phyloP scores from a whole-genome alignment of 306 rosid genomes.

The Trichosanthes truncata region DNA sequence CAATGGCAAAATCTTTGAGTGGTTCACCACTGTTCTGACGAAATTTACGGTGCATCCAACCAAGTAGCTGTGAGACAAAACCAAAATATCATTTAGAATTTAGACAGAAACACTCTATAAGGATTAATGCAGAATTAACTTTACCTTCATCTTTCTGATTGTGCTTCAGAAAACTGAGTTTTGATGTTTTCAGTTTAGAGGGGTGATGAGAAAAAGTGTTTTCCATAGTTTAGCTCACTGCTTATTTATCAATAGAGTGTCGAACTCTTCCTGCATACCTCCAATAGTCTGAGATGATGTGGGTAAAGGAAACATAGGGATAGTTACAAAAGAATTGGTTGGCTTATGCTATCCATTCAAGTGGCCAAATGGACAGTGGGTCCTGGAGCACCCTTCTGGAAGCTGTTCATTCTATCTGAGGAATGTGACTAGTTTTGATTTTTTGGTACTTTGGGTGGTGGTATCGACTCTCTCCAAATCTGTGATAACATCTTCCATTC shows the following conservation, averaged over 20 bases:
- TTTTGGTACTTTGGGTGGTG: conserved; percentile 3
- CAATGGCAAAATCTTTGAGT: conserved; percentile 53
- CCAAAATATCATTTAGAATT: neutral
- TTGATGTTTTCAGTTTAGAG: conserved; percentile 33
- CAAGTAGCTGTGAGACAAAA: conserved; percentile 46
- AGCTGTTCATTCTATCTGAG: conserved; percentile 3
- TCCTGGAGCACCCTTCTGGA: conserved; percentile 24
- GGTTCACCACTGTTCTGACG: conserved; percentile 74
- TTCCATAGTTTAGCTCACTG: conserved; percentile 12
- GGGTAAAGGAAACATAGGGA: conserved; percentile 45
- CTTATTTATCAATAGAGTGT: conserved; percentile 28
- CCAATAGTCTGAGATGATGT: conserved; percentile 20
- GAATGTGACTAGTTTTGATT: conserved; percentile 10
- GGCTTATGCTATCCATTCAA: conserved; percentile 30
- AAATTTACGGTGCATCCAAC: conserved; percentile 95
- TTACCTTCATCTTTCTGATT: conserved; percentile 13
- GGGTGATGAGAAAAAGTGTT: conserved; percentile 20
- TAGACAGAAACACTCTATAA: conserved; percentile 6
- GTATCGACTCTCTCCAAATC: neutral
- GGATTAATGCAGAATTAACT: conserved; percentile 2
- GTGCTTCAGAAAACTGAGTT: conserved; percentile 24
- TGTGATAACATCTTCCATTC: neutral
- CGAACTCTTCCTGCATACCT: conserved; percentile 24
- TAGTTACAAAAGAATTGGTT: conserved; percentile 40
- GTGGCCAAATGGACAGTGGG: conserved; percentile 41